phyloP scores from a whole-genome alignment of 805 yeast genomes.

The Nadsonia fulvescens region DNA sequence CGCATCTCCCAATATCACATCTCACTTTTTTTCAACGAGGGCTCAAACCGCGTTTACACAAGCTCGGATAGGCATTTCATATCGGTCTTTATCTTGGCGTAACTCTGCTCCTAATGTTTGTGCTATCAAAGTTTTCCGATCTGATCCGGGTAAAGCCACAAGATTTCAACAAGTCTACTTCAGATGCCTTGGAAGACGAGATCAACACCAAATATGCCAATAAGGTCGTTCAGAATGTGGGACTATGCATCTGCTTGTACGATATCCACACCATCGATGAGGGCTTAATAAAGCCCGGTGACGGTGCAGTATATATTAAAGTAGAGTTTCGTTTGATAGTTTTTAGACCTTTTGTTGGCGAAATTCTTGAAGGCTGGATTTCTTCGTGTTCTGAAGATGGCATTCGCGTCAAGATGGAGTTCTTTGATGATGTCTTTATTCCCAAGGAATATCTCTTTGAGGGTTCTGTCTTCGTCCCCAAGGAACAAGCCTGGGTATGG shows the following conservation, averaged over 20 bases:
- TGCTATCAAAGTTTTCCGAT: slow-evolving; percentile 64
- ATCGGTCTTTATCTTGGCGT: no score
- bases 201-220: slow-evolving; percentile 74
- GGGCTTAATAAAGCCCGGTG: slow-evolving; percentile 84
- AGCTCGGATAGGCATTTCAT: no score
- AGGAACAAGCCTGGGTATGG: slow-evolving; percentile 96
- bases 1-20: no score
- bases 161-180: slow-evolving; percentile 53
- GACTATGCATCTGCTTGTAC: slow-evolving; percentile 71
- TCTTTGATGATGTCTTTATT: slow-evolving; percentile 82
- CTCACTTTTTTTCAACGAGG: no score
- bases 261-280: slow-evolving; percentile 71
- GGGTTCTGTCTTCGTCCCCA: slow-evolving; percentile 40
- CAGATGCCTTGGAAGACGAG: slow-evolving; percentile 59
- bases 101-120: no score
- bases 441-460: slow-evolving; percentile 75
- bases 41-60: no score
- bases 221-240: slow-evolving; percentile 66
- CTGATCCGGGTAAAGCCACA: slow-evolving; percentile 79
- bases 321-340: slow-evolving; percentile 59
- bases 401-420: slow-evolving; percentile 62
- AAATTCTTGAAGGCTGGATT: slow-evolving; percentile 82
- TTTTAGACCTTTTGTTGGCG: slow-evolving; percentile 91
- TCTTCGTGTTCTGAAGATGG: slow-evolving; percentile 79
- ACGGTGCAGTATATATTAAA: slow-evolving; percentile 71